Evolutionary conservation across 495 filamentous ascomycete species (phyloP), one percentile per base, ranked within the genome.

Genomic region (Darksidea phi): DNA sequence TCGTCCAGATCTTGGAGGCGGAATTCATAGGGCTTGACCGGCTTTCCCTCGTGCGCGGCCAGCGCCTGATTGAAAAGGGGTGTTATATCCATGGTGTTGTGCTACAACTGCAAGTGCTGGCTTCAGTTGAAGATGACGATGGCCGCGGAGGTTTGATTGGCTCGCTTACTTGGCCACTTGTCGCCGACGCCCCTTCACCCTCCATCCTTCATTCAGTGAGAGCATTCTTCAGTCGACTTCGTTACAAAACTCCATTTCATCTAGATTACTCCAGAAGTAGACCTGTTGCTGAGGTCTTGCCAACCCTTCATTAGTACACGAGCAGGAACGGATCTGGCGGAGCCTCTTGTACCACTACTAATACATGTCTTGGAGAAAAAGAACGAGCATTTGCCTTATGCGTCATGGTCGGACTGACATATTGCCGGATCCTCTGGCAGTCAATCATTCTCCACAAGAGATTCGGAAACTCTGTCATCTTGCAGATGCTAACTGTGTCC

Each of bases 41-140:
- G 76, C 13, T 72, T 74, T 20, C 78, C 75, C 67, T 81, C 75
- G 56, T 83, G 83, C 57, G 77, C 72, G 56, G 80, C 79, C 2
- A 95, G 80, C 26, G 89, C 80, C 49, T 83, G 75, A 72, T 86
- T 84, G 75, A 95, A 84, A 15, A 82, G 71, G 6, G 86, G 79
- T 2, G 89, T 93, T 34, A 95, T 75, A 68, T 95, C 84, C 32
- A 69, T 69, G 83, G 80, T 86, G 88, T 88, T 37, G 48, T 34
- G 41, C 41, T 20, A 6, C 41, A 15, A 20, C 37, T 28, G 24
- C 75, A 50, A 23, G 24, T n/a, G 43, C 41, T 42, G 13, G 54
- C 26, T 7, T 37, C 43, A 32, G 28, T 32, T 32, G 28, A 11
- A 4, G 28, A 64, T 57, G 54, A 56, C 18, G n/a, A 41, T 21